Base-by-base conservation (phyloP, 495 filamentous ascomycete species). In the Corynascus novoguineensis region DNA sequence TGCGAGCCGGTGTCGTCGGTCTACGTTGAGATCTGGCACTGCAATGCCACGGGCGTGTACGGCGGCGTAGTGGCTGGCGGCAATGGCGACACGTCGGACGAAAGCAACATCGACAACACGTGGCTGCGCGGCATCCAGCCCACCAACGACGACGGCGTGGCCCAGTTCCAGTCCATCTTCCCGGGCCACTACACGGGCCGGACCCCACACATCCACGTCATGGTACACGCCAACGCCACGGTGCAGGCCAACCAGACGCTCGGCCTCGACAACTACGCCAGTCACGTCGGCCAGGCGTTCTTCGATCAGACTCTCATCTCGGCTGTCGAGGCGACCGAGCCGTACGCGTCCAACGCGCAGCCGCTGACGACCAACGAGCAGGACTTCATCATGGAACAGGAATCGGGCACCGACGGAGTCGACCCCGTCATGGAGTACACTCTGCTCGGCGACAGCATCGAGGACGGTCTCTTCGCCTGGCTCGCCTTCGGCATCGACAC, bases 251-350 rank as follows among this genome's bases (percentile, higher is more conserved):
- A 83, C 68, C 71, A 72, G 60, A 82, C 77, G 17, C 60, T 79
- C 35, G 69, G 76, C 9, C 75, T 77, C 27, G 67, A 69, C 17
- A 73, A 51, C 19, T 63, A 62, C 5, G 68, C 81, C 40, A 68
- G 73, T n/a, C 81, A 87, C 65, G 72, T 85, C 52, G 71, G 83
- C 55, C 83, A 87, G 66, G 59, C 86, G 14, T 87, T 83, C 78
- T 88, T 79, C 68, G 80, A 81, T 51, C 76, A 86, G 61, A 74
- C 71, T 29, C 75, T 86, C 19, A 76, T 81, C 58, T 66, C 60
- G 11, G 75, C 73, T 32, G 81, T 87, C 37, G 79, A 84, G 61
- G 65, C 71, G n/a, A 76, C 71, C 10, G 70, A 68, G 49, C 80
- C 79, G 0, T 87, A 87, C 62, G 77, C 50, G 53, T 73, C 69